A percentile compares a stretch with the other conserved stretches of the same genome.
Conservation (phyloP, 2,329 filamentous ascomycete species). For the Stachybotrys chlorohalonatus region DNA sequence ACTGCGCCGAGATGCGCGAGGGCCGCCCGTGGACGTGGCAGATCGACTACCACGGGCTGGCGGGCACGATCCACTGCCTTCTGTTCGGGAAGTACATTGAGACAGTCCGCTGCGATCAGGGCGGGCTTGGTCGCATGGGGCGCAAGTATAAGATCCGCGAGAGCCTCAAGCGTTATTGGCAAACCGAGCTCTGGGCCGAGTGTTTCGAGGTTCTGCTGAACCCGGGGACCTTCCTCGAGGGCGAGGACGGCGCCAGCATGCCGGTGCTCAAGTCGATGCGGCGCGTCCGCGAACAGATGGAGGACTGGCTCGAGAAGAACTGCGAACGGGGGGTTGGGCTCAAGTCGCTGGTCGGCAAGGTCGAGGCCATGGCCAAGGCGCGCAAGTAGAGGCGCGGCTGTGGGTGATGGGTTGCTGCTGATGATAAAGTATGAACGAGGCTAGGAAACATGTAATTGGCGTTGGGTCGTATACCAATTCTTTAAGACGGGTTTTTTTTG, state of each 20-base stretch:
- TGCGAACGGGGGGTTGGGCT: constrained; percentile 73
- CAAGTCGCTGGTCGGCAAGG: constrained; percentile 57
- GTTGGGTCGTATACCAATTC: not conserved
- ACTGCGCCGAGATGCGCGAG: constrained; percentile 95
- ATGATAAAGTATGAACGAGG: not conserved
- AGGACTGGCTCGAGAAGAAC: constrained; percentile 70
- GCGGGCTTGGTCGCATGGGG: constrained; percentile 46
- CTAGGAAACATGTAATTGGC: too few relatives aligned
- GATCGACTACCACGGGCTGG: constrained; percentile 90
- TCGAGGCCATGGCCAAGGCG: constrained; percentile 38
- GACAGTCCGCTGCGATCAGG: constrained; percentile 50
- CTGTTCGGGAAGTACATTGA: constrained; percentile 95
- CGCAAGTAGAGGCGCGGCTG: not conserved
- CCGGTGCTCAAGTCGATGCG: constrained; percentile 66
- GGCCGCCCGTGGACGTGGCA: constrained; percentile 94
- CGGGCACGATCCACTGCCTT: constrained; percentile 77
- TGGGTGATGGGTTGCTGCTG: not conserved
- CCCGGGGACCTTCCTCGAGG: constrained; percentile 56
- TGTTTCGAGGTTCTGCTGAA: constrained; percentile 84
- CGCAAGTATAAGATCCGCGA: constrained; percentile 76
- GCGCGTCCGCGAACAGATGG: constrained; percentile 67
- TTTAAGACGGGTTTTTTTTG: not conserved
- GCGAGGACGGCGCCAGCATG: constrained; percentile 58
- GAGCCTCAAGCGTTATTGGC: constrained; percentile 89
- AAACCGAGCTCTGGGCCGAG: constrained; percentile 79